A percentile compares a stretch with the other conserved stretches of the same genome.
phyloP scores from a whole-genome alignment of 371 early-diverging fungal species.

The Syncephalastrum racemosum region DNA sequence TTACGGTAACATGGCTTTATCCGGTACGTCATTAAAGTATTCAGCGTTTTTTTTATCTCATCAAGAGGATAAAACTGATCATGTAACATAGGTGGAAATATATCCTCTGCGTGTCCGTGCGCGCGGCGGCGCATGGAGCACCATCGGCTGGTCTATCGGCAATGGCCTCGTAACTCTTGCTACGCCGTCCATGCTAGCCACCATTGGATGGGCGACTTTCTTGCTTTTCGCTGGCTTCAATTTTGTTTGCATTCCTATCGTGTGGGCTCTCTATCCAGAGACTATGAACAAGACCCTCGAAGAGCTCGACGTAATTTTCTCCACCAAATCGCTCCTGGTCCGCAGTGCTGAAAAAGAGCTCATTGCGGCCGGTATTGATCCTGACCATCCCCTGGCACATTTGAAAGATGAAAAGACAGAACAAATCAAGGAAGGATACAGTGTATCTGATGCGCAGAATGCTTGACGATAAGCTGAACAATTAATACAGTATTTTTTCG shows the following conservation, averaged over 20 bases:
- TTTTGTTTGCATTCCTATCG: conserved; percentile 31
- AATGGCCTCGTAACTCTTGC: conserved; percentile 42
- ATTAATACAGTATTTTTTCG: no score
- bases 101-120: conserved; percentile 37
- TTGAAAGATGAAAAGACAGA: neutral
- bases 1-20: conserved; percentile 42
- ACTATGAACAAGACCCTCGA: conserved; percentile 37
- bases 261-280: conserved; percentile 33
- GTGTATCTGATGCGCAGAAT: no score
- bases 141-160: conserved; percentile 42
- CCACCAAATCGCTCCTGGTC: conserved; percentile 31
- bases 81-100: conserved; percentile 51
- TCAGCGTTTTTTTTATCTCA: neutral
- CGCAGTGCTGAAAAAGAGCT: conserved; percentile 40
- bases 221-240: conserved; percentile 38
- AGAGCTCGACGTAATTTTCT: conserved; percentile 39
- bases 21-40: conserved; percentile 13
- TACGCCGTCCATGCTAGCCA: conserved; percentile 34
- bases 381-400: conserved; percentile 3
- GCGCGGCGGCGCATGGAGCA: conserved; percentile 43
- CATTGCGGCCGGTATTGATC: conserved; percentile 7
- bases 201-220: conserved; percentile 39
- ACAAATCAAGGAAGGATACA: no score
- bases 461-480: no score
- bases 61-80: neutral